phyloP scores from a whole-genome alignment of 495 filamentous ascomycete genomes.

The Aspergillus avenaceus region DNA sequence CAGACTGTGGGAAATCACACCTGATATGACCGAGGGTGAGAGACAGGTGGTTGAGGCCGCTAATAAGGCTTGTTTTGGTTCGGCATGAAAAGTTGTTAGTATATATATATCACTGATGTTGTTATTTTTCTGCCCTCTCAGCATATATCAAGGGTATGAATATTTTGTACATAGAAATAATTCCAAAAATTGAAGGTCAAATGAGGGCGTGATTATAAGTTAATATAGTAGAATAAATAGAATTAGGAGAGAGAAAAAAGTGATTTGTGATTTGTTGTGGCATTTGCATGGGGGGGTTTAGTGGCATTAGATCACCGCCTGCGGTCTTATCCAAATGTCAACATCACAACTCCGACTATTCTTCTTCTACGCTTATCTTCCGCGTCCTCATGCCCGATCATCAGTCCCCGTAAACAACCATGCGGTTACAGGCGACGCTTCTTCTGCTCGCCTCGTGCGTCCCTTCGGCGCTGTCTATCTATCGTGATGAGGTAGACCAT shows the following conservation, averaged over 20 bases:
- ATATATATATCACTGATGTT: neutral
- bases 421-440: slow-evolving; percentile 45
- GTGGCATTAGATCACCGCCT: slow-evolving; percentile 10
- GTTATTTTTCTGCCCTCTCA: neutral
- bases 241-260: too few relatives aligned
- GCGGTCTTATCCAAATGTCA: slow-evolving; percentile 1
- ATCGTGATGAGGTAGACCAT: slow-evolving; percentile 83
- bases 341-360: neutral
- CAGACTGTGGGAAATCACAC: slow-evolving; percentile 44
- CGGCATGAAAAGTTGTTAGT: neutral
- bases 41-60: slow-evolving; percentile 52
- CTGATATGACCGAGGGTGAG: slow-evolving; percentile 50
- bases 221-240: too few relatives aligned
- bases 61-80: slow-evolving; percentile 51
- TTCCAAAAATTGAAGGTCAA: too few relatives aligned
- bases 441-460: slow-evolving; percentile 37
- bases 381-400: slow-evolving; percentile 25
- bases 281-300: too few relatives aligned
- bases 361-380: slow-evolving; percentile 5
- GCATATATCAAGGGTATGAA: neutral
- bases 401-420: slow-evolving; percentile 27
- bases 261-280: too few relatives aligned
- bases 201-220: too few relatives aligned
- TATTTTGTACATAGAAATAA: too few relatives aligned
- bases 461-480: slow-evolving; percentile 59